Evolutionary conservation across 371 early-diverging fungal species (phyloP), one percentile per base, ranked within the genome.

Genomic region (Mucor ambiguus): DNA sequence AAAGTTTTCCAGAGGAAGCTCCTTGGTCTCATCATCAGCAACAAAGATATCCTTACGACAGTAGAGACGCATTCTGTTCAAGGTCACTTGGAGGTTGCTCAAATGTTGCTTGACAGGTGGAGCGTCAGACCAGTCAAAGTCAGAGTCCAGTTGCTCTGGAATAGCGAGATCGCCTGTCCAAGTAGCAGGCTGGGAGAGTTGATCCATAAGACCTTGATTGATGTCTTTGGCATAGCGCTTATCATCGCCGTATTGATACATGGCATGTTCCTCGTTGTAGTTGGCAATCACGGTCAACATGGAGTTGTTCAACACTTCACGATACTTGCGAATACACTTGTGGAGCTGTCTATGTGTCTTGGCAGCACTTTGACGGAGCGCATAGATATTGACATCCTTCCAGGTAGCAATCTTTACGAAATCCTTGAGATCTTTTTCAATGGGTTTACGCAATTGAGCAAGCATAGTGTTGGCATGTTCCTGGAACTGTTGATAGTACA

Each of bases 321-420:
- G 84, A 77, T 95, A 96, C 72, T 93, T 93, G 49, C 90, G 89
- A 60, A 98, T 84, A 69, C 93, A 92, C 81, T 96, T 96, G 77
- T 91, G 85, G 49, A 98, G 80, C 32, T 95, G 95, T 64, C 89
- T 80, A 72, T 97, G 98, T 7, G 96, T 94, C 80, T 92, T 91
- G 56, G 88, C 88, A 2, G 98, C 95, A 79, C 93, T 93, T 66
- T 93, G 93, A 41, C 91, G 88, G 44, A 98, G 79, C 0, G 98
- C 95, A 67, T 91, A 91, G n/a, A 96, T 92, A 66, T 96, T 98
- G 43, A 96, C 91, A 77, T 98, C 99, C 78, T 96, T 95, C 97
- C 98, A 98, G 49, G 87, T 91, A 14, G 98, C 97, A 65, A 98
- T 92, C 78, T 93, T 93, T 55, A 97, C 97, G 71, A 91, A 95